phyloP scores from a whole-genome alignment of 805 yeast genomes.

The Torulaspora gathmanii region DNA sequence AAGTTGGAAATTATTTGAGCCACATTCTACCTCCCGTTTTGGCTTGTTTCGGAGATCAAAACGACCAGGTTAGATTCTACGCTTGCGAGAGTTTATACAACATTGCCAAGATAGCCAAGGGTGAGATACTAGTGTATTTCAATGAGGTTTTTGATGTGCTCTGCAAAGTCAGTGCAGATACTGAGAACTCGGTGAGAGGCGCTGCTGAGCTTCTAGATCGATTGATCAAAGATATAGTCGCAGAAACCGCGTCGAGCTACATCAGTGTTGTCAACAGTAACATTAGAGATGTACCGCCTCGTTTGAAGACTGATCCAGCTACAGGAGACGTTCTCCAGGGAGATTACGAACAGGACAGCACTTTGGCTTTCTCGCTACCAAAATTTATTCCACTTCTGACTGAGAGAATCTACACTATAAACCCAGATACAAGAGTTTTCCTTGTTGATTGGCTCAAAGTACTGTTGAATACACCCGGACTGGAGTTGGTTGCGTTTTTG shows the following conservation, averaged over 20 bases:
- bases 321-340: conserved; percentile 58
- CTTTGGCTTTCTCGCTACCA: conserved; percentile 68
- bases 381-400: conserved; percentile 86
- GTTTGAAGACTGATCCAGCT: conserved; percentile 45
- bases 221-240: conserved; percentile 86
- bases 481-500: conserved; percentile 78
- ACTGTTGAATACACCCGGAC: conserved; percentile 87
- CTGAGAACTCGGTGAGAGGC: conserved; percentile 85
- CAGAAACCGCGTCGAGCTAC: conserved; percentile 88
- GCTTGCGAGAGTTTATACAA: conserved; percentile 95
- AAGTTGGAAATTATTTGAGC: conserved; percentile 77
- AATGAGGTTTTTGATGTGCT: conserved; percentile 93
- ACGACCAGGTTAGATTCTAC: conserved; percentile 92
- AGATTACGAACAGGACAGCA: conserved; percentile 49
- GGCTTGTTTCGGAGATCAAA: conserved; percentile 95
- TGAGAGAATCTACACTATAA: conserved; percentile 87
- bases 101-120: conserved; percentile 93
- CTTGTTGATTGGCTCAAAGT: conserved; percentile 90
- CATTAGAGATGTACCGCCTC: conserved; percentile 41
- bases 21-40: conserved; percentile 88
- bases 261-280: conserved; percentile 61
- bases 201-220: conserved; percentile 93
- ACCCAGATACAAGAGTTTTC: conserved; percentile 88
- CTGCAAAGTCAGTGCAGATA: conserved; percentile 83
- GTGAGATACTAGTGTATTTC: conserved; percentile 85